Evolutionary conservation across 345 rosid genomes (phyloP), one percentile per base, ranked within the genome.

Genomic region (Citrus hindsii): DNA sequence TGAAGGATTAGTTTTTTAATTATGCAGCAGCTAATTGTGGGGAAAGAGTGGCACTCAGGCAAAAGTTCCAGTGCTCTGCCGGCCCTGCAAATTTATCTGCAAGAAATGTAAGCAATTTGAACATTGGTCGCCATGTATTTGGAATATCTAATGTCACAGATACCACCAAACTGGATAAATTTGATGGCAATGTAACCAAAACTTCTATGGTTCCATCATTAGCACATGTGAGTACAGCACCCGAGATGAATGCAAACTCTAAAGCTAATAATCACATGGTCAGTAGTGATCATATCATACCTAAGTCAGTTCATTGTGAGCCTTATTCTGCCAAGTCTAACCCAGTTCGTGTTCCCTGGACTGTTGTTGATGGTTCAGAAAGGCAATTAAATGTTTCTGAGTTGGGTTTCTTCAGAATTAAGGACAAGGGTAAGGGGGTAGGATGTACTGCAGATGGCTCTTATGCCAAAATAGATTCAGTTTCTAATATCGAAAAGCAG

Each of bases 1-100:
- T 76, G 69, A 55, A 80, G 71, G 32, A 69, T 61, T 83, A 58
- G 38, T 71, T 73, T 72, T 84, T 77, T 63, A 72, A 75, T 82
- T 73, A 65, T 83, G 84, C 90, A 87, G 88, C 73, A n/a, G 30
- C 69, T 16, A 66, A 55, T 79, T 69, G 30, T 10, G 33, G 69
- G 75, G 82, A 76, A 75, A 84, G 40, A 56, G 83, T 74, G 69
- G 76, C 80, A 79, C 28, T 79, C 74, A 71, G 87, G 69, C 68
- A 56, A 67, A 42, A 48, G 76, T 55, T 73, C 80, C 79, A 73
- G 32, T 67, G 58, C 77, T 79, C 59, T 28, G 53, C 81, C n/a
- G 82, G 74, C 56, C 58, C 82, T 25, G 79, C 83, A 30, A 64
- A 69, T 75, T 42, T 75, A 4, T 37, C 73, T 28, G 22, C 63